phyloP scores from a whole-genome alignment of 2,329 filamentous ascomycete genomes.

The Aspergillus nomiae region DNA sequence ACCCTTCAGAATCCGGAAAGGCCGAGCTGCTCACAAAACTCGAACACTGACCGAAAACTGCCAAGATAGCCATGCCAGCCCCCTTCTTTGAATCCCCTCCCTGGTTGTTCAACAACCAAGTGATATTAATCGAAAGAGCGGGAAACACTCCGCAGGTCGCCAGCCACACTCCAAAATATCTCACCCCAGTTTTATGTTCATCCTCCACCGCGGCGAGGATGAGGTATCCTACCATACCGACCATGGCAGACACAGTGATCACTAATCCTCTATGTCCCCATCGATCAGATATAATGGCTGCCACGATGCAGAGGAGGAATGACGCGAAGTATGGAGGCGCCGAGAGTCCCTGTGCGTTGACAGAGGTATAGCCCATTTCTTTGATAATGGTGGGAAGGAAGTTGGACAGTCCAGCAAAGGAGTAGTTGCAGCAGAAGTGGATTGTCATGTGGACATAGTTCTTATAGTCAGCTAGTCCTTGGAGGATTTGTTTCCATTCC shows the following conservation, averaged over 20 bases:
- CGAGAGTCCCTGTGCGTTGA: constrained; percentile 45
- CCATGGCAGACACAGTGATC: constrained; percentile 27
- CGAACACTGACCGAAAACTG: constrained; percentile 27
- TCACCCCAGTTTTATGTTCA: constrained; percentile 26
- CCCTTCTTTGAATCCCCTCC: constrained; percentile 28
- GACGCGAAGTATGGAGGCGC: constrained; percentile 46
- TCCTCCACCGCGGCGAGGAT: constrained; percentile 31
- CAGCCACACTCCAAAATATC: constrained; percentile 44
- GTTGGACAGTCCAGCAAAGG: constrained; percentile 43
- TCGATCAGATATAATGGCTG: constrained; percentile 40
- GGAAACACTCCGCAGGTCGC: constrained; percentile 32
- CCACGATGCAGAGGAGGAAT: constrained; percentile 34
- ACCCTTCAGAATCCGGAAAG: constrained; percentile 24
- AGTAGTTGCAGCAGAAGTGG: constrained; percentile 42
- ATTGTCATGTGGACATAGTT: constrained; percentile 41
- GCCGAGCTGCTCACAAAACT: constrained; percentile 27
- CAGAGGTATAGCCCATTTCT: constrained; percentile 42
- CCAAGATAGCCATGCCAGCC: constrained; percentile 26
- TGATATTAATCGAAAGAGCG: constrained; percentile 25
- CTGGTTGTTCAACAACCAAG: constrained; percentile 31
- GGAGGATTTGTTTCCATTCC: constrained; percentile 36
- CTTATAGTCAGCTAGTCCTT: constrained; percentile 40
- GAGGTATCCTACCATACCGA: constrained; percentile 38
- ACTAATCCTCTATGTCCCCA: constrained; percentile 38
- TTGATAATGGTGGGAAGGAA: constrained; percentile 47